These are phyloP conservation scores for Cyclotella choctawhatcheeana DNA, from an alignment of 108 stramenopile genomes.

Conservation along the genomic window DNA sequence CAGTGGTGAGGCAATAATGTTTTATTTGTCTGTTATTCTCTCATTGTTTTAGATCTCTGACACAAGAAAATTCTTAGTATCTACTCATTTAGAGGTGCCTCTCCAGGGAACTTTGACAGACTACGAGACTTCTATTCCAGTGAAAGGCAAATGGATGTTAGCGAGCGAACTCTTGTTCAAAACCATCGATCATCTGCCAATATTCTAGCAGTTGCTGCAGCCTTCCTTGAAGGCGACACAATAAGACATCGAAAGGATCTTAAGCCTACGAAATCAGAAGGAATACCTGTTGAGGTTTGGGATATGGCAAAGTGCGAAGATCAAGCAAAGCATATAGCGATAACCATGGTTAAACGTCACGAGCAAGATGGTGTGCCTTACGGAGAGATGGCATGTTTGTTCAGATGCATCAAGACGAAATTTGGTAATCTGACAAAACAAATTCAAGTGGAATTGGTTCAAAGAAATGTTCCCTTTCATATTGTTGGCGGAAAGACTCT, in stretches of 20 bases:
- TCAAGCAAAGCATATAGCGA: slow-evolving; percentile 23
- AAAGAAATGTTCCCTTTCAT: slow-evolving; percentile 3
- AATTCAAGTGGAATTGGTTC: slow-evolving; percentile 6
- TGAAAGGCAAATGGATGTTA: slow-evolving; percentile 1
- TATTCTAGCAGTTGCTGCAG: slow-evolving; percentile 22
- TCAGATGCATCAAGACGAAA: slow-evolving; percentile 16
- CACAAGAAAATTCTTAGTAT: background rate
- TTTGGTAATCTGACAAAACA: background rate
- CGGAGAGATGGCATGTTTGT: slow-evolving; percentile 20
- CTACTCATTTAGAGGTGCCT: slow-evolving; percentile 16
- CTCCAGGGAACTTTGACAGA: slow-evolving; percentile 11
- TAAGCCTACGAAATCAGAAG: slow-evolving; percentile 3
- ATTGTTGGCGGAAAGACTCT: slow-evolving; percentile 16
- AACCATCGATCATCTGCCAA: slow-evolving; percentile 30
- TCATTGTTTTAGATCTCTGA: background rate
- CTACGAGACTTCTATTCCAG: slow-evolving; percentile 11
- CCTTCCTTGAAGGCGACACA: slow-evolving; percentile 21
- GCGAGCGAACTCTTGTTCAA: slow-evolving; percentile 13
- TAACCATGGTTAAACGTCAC: slow-evolving; percentile 18
- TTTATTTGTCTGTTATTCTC: background rate
- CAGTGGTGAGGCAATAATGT: slow-evolving; percentile 14
- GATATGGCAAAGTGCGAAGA: background rate
- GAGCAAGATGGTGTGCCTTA: slow-evolving; percentile 9
- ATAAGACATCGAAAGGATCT: slow-evolving; percentile 13
- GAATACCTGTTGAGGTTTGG: slow-evolving; percentile 21